Evolutionary conservation across 306 rosid species (phyloP), one percentile per base, ranked within the genome.

Genomic region (Prunus kanzakura): DNA sequence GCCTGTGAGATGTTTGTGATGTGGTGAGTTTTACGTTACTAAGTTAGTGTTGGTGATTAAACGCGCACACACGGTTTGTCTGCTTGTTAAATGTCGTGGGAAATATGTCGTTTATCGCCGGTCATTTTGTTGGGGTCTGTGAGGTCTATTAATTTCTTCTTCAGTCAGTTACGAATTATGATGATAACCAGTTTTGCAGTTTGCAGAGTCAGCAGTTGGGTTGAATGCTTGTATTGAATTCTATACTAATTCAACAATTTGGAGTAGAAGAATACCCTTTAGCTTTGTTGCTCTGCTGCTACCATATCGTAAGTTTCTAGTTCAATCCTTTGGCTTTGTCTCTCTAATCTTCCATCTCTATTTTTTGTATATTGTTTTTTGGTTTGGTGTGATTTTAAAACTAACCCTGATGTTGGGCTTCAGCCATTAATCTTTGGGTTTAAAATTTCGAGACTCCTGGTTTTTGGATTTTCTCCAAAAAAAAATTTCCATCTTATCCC

Each of bases 21-120:
- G 69, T 57, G 89, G 89, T 84, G 85, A 85, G 93, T 82, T 75
- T 57, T 81, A 64, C 32, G 72, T 16, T 20, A 32, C 58, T 69
- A 69, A 72, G 69, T 78, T n/a, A 75, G 82, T 19, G 27, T 29
- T 55, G 41, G 80, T 55, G 73, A 52, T 60, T 74, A 43, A 7
- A 35, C 51, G 4, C 25, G 0, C 7, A 72, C 49, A 38, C 9
- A 20, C 4, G 7, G 2, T 35, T 13, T 72, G 51, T 55, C 76
- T 78, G 81, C 80, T 82, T 56, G 65, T 67, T 68, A 69, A 55
- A n/a, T 78, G 83, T 63, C 75, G 79, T 74, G 23, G 11, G 64
- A 62, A 73, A n/a, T 30, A 22, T 80, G 87, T 87, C 91, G 80
- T 79, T 30, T 76, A 58, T 74, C 18, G 79, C 75, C 76, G 79